phyloP scores from a whole-genome alignment of 2,329 filamentous ascomycete species.

The Bisporella sp. region DNA sequence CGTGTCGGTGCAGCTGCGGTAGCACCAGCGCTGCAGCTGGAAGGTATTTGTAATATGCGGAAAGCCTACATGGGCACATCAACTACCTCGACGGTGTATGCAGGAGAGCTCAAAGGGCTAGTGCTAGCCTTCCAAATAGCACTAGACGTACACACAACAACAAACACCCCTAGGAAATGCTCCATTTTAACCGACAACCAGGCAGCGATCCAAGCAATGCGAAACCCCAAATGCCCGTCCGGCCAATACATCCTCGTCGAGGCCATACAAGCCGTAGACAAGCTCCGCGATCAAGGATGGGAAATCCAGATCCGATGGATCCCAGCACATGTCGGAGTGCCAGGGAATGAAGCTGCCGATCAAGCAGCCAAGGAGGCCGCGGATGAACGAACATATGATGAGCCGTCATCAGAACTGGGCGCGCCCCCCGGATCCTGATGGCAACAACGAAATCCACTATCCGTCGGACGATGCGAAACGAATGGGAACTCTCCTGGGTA shows the following conservation, averaged over 20 bases:
- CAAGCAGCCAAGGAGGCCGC: too few species aligned
- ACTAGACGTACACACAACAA: conserved; percentile 15
- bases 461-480: conserved; percentile 13
- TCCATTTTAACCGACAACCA: neutral
- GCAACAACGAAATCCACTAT: conserved; percentile 11
- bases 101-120: conserved; percentile 23
- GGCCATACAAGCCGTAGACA: neutral
- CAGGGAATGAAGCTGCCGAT: too few species aligned
- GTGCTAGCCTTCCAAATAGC: conserved; percentile 22
- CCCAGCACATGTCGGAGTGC: too few species aligned
- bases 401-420: conserved; percentile 10
- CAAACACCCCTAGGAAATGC: conserved; percentile 4
- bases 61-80: conserved; percentile 23
- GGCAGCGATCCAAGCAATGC: conserved; percentile 9
- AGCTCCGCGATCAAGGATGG: too few species aligned
- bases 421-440: conserved; percentile 9
- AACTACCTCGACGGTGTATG: conserved; percentile 23
- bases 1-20: conserved; percentile 24
- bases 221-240: neutral
- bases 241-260: neutral
- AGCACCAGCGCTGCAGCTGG: conserved; percentile 9
- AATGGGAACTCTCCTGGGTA: too few species aligned
- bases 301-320: too few species aligned
- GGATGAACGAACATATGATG: neutral
- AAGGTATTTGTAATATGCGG: conserved; percentile 10